A percentile compares a stretch with the other conserved stretches of the same genome.
Conservation (phyloP, 2,329 filamentous ascomycete genomes). For the Capronia americana region DNA sequence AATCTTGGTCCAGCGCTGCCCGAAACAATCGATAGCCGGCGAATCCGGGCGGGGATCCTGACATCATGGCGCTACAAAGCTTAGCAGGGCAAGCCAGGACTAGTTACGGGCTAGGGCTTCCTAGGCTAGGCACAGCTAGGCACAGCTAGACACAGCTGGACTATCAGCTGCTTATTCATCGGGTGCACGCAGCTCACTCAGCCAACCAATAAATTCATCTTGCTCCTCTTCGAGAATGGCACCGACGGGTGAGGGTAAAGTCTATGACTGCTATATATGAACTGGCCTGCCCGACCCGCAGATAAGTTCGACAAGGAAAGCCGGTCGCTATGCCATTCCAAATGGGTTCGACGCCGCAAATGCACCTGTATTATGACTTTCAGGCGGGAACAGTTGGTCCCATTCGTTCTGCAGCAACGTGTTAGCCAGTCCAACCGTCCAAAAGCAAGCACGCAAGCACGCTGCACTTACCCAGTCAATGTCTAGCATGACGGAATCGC, state of each 20-base stretch:
- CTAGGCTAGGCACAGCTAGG: background rate
- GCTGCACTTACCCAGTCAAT: constrained; percentile 68
- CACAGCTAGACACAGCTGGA: background rate
- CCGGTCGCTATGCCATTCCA: constrained; percentile 13
- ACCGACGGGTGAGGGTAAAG: background rate
- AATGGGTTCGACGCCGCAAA: constrained; percentile 35
- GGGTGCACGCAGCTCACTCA: constrained; percentile 11
- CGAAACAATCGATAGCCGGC: constrained; percentile 3
- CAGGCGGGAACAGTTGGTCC: constrained; percentile 47
- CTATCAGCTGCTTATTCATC: constrained; percentile 22
- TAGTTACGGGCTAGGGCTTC: background rate
- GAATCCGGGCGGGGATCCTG: constrained; percentile 15
- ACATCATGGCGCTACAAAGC: constrained; percentile 25
- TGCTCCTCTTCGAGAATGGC: constrained; percentile 14
- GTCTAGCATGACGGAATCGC: constrained; percentile 54
- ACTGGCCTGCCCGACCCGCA: background rate
- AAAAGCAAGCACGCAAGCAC: background rate
- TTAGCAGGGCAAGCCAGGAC: background rate
- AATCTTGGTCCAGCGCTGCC: constrained; percentile 4
- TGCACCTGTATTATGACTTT: constrained; percentile 63
- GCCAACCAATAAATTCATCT: constrained; percentile 13
- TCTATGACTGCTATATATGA: background rate
- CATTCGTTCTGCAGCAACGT: constrained; percentile 43
- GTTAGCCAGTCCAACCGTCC: constrained; percentile 5
- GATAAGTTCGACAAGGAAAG: background rate